phyloP scores from a whole-genome alignment of 1,284 basidiomycete species.

The Neolentinus lepideus region DNA sequence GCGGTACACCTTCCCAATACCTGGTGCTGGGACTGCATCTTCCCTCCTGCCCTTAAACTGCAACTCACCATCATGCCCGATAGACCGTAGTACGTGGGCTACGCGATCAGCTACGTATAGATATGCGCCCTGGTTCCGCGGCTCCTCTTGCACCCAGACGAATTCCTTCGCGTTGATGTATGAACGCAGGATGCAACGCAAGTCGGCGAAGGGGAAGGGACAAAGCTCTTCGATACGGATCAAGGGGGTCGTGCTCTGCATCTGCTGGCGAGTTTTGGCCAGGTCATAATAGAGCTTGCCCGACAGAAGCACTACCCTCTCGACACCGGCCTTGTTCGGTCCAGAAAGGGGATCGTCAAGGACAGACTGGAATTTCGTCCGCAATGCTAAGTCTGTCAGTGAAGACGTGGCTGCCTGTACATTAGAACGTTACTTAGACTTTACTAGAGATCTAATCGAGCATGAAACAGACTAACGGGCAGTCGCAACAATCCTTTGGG shows the following conservation, averaged over 20 bases:
- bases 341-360: slow-evolving; percentile 42
- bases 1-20: slow-evolving; percentile 63
- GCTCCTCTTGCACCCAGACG: slow-evolving; percentile 82
- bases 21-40: slow-evolving; percentile 74
- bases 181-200: slow-evolving; percentile 37
- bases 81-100: slow-evolving; percentile 37
- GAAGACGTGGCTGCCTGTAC: slow-evolving; percentile 67
- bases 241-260: slow-evolving; percentile 46
- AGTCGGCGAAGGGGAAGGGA: slow-evolving; percentile 71
- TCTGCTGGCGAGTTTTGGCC: slow-evolving; percentile 51
- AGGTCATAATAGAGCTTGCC: slow-evolving; percentile 90
- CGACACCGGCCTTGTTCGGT: slow-evolving; percentile 29
- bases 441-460: slow-evolving; percentile 1
- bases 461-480: slow-evolving; percentile 42
- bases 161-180: slow-evolving; percentile 42
- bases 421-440: too few species aligned
- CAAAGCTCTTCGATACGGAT: slow-evolving; percentile 79
- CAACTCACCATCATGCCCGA: slow-evolving; percentile 27
- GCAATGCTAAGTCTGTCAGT: slow-evolving; percentile 56
- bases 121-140: slow-evolving; percentile 81
- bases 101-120: slow-evolving; percentile 57
- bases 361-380: slow-evolving; percentile 67
- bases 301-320: slow-evolving; percentile 56
- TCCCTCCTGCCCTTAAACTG: slow-evolving; percentile 62
- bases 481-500: slow-evolving; percentile 80